phyloP scores from a whole-genome alignment of 768 basidiomycete species.

The Kwoniella botswanensis region DNA sequence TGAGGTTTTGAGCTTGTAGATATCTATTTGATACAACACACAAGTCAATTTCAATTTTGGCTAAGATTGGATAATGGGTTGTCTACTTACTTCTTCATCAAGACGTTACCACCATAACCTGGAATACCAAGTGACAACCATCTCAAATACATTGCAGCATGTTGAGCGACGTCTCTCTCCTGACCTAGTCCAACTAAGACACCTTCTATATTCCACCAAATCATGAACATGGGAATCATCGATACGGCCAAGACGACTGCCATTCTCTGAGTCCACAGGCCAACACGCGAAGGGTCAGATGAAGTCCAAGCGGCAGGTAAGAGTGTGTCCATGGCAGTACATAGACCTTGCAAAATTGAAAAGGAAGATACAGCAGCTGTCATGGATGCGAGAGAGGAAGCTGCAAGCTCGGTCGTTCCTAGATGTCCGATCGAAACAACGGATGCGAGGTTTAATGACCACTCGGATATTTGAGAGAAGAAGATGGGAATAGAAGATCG shows the following conservation, averaged over 20 bases:
- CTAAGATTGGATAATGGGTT: no score
- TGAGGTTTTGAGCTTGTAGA: conserved; percentile 85
- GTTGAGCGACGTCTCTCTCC: conserved; percentile 78
- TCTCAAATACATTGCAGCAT: conserved; percentile 77
- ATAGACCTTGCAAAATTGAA: conserved; percentile 79
- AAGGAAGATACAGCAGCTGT: conserved; percentile 67
- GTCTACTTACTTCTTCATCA: conserved; percentile 61
- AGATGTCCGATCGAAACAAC: conserved; percentile 89
- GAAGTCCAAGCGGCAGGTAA: conserved; percentile 96
- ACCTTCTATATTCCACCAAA: conserved; percentile 83
- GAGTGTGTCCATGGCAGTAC: conserved; percentile 86
- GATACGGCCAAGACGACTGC: conserved; percentile 48
- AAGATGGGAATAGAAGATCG: conserved; percentile 47
- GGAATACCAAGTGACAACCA: conserved; percentile 81
- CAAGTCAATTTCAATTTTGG: no score
- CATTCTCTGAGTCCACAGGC: conserved; percentile 90
- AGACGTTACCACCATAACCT: conserved; percentile 67
- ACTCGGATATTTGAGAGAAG: conserved; percentile 64
- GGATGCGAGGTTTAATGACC: conserved; percentile 79
- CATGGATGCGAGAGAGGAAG: conserved; percentile 64
- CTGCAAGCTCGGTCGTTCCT: conserved; percentile 86
- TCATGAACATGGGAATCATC: conserved; percentile 63
- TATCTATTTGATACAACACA: conserved; percentile 59
- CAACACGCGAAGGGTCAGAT: conserved; percentile 77
- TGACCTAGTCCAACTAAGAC: conserved; percentile 68